Percentiles rank a stretch among this genome's conserved stretches.
phyloP scores from a whole-genome alignment of 345 rosid species.

The Ricinus communis region DNA sequence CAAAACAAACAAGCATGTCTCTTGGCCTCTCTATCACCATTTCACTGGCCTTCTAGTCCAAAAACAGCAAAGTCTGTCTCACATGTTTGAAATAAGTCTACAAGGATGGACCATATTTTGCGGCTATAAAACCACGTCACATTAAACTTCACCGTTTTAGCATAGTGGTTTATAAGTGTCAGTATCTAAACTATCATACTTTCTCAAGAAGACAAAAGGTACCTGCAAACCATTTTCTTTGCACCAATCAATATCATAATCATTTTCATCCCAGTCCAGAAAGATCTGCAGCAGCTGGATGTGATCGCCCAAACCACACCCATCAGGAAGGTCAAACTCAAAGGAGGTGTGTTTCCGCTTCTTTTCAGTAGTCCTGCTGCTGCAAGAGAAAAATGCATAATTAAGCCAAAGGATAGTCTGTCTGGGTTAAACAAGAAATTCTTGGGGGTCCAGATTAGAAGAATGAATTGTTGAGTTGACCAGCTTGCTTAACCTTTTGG shows the following conservation, averaged over 20 bases:
- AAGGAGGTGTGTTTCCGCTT: constrained; percentile 65
- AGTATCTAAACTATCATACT: neutral
- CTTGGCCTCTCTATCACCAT: neutral
- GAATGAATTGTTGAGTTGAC: neutral
- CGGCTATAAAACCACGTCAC: neutral
- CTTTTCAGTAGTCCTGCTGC: constrained; percentile 67
- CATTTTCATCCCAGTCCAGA: constrained; percentile 70
- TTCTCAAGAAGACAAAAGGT: constrained; percentile 11
- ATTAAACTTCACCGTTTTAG: neutral
- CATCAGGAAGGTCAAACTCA: constrained; percentile 78
- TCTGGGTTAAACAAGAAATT: neutral
- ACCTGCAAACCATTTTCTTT: constrained; percentile 80
- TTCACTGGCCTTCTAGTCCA: neutral
- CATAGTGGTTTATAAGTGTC: neutral
- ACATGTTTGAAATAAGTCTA: neutral
- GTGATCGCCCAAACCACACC: constrained; percentile 94
- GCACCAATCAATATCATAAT: constrained; percentile 76
- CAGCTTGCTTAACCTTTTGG: neutral
- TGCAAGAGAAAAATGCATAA: constrained; percentile 5
- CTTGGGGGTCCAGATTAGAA: neutral
- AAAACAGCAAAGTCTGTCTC: neutral
- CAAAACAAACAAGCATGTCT: neutral
- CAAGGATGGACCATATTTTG: neutral
- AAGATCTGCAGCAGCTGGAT: constrained; percentile 85
- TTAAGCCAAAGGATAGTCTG: neutral